A percentile compares a stretch with the other conserved stretches of the same genome.
phyloP scores from a whole-genome alignment of 2,329 filamentous ascomycete species.

The Phaeosphaeria sp. region DNA sequence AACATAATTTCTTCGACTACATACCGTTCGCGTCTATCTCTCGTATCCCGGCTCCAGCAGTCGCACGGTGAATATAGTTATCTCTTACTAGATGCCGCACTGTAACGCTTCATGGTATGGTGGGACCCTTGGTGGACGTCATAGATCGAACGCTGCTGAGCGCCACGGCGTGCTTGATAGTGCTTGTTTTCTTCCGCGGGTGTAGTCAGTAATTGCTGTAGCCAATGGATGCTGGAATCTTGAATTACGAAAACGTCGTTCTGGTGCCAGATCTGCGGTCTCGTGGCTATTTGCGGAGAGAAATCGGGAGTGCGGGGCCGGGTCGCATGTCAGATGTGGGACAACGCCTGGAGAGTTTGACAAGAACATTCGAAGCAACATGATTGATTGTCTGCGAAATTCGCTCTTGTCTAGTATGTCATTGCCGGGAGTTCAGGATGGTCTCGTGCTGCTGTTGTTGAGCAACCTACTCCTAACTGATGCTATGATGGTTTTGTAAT shows the following conservation, averaged over 20 bases:
- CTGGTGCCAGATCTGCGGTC: not conserved
- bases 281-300: not conserved
- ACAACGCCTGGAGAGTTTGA: not conserved
- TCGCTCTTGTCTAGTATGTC: not conserved
- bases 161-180: not conserved
- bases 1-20: not conserved
- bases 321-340: not conserved
- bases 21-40: not conserved
- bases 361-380: not conserved
- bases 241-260: not conserved
- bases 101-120: not conserved
- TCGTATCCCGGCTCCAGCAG: not conserved
- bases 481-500: no score
- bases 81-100: not conserved
- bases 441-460: not conserved
- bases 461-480: no score
- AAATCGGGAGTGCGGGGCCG: slow-evolving; percentile 3
- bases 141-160: not conserved
- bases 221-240: no score
- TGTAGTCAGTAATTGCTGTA: not conserved
- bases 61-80: not conserved
- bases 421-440: not conserved
- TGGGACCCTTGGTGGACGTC: not conserved
- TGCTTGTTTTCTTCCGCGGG: not conserved
- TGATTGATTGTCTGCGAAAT: not conserved